Base-by-base conservation (phyloP, 495 filamentous ascomycete species). In the Halenospora varia region DNA sequence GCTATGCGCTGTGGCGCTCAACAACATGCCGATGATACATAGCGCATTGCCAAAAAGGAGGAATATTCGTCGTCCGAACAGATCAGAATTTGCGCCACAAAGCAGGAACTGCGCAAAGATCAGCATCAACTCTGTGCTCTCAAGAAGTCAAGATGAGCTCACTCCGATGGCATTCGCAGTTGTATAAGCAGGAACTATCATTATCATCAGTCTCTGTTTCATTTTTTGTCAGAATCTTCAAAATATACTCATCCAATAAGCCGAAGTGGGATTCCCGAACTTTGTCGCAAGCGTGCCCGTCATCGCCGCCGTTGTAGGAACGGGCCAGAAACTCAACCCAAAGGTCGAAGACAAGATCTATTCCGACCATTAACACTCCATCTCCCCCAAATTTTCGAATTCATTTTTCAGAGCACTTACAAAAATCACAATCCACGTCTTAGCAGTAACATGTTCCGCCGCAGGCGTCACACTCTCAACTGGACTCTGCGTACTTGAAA, bases 11-110 rank as follows among this genome's bases (percentile, higher is more conserved):
- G n/a, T 17, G 6, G 44, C 44, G 8, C n/a, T 22, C 9, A 55
- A n/a, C 19, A 25, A n/a, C 15, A 41, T 24, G 39, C 39, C 53
- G 39, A 46, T 17, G 9, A 44, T 39, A 46, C 39, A 25, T 10
- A 55, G 3, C 9, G 42, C n/a, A 25, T 46, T 45, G 8, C 35
- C 39, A 19, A 44, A 18, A 19, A 55, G 15, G 4, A 55, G 40
- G 40, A 55, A 55, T 2, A n/a, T 19, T 44, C 53, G 10, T 45
- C 53, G n/a, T 10, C 53, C 53, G 53, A 55, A 55, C 8, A 55
- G 39, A 44, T 55, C 53, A 9, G 53, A 55, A 39, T 55, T 55
- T 40, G 19, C 53, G 20, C 29, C 53, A 22, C 39, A 55, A 22
- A 55, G 53, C 29, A 55, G 15, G 10, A 55, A 44, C 29, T 25